Evolutionary conservation across 192 early-diverging fungal genomes (phyloP), one percentile per base, ranked within the genome.

Genomic region (Backusella australiensis): DNA sequence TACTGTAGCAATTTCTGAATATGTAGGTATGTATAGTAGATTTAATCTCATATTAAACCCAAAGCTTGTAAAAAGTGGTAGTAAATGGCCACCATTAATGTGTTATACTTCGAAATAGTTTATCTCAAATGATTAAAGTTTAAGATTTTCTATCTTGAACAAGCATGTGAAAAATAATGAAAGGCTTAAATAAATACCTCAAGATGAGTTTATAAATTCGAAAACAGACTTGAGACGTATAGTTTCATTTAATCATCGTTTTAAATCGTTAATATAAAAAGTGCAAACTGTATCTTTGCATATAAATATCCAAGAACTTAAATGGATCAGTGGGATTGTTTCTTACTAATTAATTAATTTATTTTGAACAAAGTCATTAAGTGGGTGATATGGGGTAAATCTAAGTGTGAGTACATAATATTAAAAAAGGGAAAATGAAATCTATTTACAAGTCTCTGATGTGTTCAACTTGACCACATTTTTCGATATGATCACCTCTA

Each of bases 401-500:
- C 56, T 63, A 63, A 63, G 23, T 63, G 56, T 26, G 21, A 63
- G 26, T 63, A 63, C 26, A 63, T 63, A 29, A 63, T 29, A 63
- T 63, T 29, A 59, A 59, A 59, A 59, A 21, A 6, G 21, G 9
- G 12, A 26, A 63, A 63, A 63, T 68, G 21, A 68, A 7, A 4
- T 36, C 17, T 68, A 69, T 34, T 77, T 73, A 82, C 34, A 75
- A 38, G 52, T 85, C 74, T 52, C 71, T 70, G 36, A 85, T 80
- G n/a, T 84, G 75, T 68, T 86, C 81, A 34, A 86, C 77, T 42
- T 84, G 82, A 49, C 81, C 80, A 72, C 88, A 89, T 23, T 86
- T 85, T 14, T 75, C 63, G 35, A 89, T 73, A 83, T 89, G 88
- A 67, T 88, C 81, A 11, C 88, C 88, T 36, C 88, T 67, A 71